Evolutionary conservation across 2,329 filamentous ascomycete species (phyloP), one percentile per base, ranked within the genome.

Genomic region (Rhytidhysteron rufulum): DNA sequence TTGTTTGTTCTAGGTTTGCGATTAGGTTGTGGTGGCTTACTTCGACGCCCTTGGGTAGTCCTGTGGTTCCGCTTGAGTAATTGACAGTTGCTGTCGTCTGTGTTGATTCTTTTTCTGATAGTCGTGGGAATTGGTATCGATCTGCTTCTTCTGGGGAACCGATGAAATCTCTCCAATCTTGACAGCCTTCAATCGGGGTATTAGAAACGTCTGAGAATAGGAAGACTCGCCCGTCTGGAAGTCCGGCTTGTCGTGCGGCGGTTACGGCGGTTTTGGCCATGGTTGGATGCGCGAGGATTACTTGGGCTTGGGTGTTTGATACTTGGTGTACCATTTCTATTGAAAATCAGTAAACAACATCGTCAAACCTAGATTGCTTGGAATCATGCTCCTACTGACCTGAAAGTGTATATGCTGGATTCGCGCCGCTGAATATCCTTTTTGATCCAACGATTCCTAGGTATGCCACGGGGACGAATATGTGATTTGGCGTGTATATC

Each of bases 401-500:
- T 41, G 65, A 61, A 11, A 69, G 58, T 1, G 73, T 77, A 47
- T 75, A 78, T 8, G 64, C 63, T 11, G 76, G 74, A 50, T 78
- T 79, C 4, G 70, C 73, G 16, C 74, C 76, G 37, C 70, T 77
- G 53, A 79, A 79, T 27, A 74, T 63, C 40, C 68, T 70, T 22
- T 71, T 72, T 3, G 70, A 70, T 0, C 74, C 74, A 2, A 75
- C 70, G 31, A 74, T 70, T 4, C 72, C 74, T 16, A 77, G 58
- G 48, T 75, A 77, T 9, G 72, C 70, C 2, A 70, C 68, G 0
- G 75, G 75, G 2, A 78, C 70, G 45, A 71, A 75, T 19, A 78
- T 68, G 39, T 77, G 72, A 51, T 78, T 78, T 4, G 73, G 72
- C 0, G 73, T 72, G 45, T 71, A 71, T 7, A 76, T 70, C 68